Base-by-base conservation (phyloP, 2,329 filamentous ascomycete genomes). In the Lecanosticta acicola region DNA sequence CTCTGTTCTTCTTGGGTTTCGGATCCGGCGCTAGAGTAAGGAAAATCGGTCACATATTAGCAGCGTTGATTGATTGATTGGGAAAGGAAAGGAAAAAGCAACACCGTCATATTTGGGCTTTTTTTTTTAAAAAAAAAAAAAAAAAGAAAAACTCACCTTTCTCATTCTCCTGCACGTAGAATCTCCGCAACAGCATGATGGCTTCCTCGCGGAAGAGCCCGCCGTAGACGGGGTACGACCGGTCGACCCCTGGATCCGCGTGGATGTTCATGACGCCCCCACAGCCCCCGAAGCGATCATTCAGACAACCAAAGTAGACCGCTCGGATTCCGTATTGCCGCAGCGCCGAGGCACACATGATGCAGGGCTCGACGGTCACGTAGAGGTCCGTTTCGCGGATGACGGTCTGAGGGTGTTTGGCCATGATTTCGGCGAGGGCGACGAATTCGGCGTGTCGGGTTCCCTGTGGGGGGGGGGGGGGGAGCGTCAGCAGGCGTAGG, bases 121-220 rank as follows among this genome's bases (percentile, higher is more conserved):
- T 16, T 21, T 4, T 39, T 21, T 18, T 14, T 14, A 9, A 39
- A 39, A 9, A 21, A 3, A 10, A 11, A 7, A 35, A 11, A 16
- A 5, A 5, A 39, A 24, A 35, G 24, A 29, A 29, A 29, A 20
- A 61, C 73, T 59, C 71, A 87, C 86, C 87, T 75, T 93, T 86
- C 54, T 87, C 88, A 68, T 98, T 98, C 68, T 98, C 90, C 68
- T 98, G 93, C 24, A 98, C 87, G 66, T 98, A 98, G 68, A 98
- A 98, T 48, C 91, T 83, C 53, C 94, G 79, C 55, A 98, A 74
- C 56, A 98, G 70, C 67, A 91, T 90, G 49, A 98, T 94, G 3
- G 93, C 91, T 63, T 97, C 91, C 61, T 95, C 87, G 38, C 88
- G 80, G 59, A 88, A 87, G 73, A 94, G 84, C 1, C 90, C 91